These are phyloP conservation scores for Testicularia cyperi DNA, from an alignment of 1,284 basidiomycete species.

Conservation along the genomic window DNA sequence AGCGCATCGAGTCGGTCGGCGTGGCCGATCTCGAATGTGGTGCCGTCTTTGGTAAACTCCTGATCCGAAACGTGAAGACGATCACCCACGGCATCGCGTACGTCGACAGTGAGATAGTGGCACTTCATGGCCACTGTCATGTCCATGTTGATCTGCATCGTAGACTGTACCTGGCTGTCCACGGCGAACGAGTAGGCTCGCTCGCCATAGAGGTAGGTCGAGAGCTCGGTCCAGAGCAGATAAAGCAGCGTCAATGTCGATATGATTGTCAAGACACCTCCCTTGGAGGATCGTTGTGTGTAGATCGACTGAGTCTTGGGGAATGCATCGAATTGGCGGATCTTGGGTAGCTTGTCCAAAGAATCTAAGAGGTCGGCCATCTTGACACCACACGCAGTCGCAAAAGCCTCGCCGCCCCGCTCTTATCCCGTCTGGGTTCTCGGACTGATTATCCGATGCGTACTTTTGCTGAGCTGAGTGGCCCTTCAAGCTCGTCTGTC, in stretches of 20 bases:
- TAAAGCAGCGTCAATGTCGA: constrained; percentile 73
- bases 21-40: constrained; percentile 78
- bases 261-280: constrained; percentile 83
- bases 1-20: constrained; percentile 69
- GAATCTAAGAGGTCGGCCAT: constrained; percentile 51
- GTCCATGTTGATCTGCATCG: constrained; percentile 58
- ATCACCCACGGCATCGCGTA: constrained; percentile 89
- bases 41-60: constrained; percentile 74
- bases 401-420: no score
- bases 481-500: no score
- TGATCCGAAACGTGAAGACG: constrained; percentile 76
- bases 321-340: constrained; percentile 59
- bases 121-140: constrained; percentile 57
- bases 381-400: no score
- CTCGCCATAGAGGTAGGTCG: constrained; percentile 88
- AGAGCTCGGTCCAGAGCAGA: constrained; percentile 80
- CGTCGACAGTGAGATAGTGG: constrained; percentile 72
- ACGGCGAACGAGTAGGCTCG: constrained; percentile 62
- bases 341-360: constrained; percentile 52
- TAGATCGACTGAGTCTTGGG: constrained; percentile 74
- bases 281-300: constrained; percentile 77
- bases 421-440: no score
- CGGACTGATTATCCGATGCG: no score
- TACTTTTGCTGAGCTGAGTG: no score
- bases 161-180: constrained; percentile 35